A percentile compares a stretch with the other conserved stretches of the same genome.
Conservation (phyloP, 129 eudicot species). For the Flaveria ramosissima region DNA sequence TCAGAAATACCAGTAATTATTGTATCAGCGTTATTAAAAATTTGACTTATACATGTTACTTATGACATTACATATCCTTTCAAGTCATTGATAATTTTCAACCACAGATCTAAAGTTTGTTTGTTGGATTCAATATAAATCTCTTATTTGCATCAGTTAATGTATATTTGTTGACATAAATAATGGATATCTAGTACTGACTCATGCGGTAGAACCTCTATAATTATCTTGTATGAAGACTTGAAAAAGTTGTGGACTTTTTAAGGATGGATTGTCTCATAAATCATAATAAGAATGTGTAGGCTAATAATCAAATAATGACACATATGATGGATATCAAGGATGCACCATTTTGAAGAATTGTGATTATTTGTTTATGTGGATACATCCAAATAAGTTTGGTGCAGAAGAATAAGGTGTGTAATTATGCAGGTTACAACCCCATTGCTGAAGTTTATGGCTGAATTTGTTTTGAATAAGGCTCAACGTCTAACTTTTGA, state of each 20-base stretch:
- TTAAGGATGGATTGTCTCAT: constrained; percentile 10
- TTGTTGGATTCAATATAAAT: neutral
- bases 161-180: neutral
- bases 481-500: constrained; percentile 95
- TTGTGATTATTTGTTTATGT: constrained; percentile 1
- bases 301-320: neutral
- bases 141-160: neutral
- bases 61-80: neutral
- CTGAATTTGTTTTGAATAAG: constrained; percentile 89
- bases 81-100: neutral
- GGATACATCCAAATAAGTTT: neutral
- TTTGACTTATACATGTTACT: neutral
- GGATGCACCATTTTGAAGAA: constrained; percentile 3
- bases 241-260: neutral
- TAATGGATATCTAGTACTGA: neutral
- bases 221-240: neutral
- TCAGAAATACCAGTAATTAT: neutral
- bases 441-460: constrained; percentile 89
- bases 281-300: neutral
- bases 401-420: constrained; percentile 12
- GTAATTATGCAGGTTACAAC: constrained; percentile 74
- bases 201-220: neutral
- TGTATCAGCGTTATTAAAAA: neutral
- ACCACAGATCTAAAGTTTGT: neutral
- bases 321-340: constrained; percentile 23